Conservation (phyloP, 176 grass and related monocot species). For the Carex scoparia region DNA sequence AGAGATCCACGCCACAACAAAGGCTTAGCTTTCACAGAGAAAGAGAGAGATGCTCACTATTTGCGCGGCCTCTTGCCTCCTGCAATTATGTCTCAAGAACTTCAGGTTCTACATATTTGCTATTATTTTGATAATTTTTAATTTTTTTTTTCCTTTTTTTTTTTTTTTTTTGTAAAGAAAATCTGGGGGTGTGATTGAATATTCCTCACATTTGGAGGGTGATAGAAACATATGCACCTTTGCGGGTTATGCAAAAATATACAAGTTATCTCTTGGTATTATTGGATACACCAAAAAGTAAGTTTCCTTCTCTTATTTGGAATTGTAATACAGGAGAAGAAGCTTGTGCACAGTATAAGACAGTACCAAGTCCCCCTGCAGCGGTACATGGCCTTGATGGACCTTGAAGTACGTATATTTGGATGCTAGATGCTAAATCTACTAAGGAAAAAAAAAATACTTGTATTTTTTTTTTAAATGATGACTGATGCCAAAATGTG, state of each 20-base stretch:
- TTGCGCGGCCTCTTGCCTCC: slow-evolving; percentile 79
- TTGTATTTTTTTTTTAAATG: background rate
- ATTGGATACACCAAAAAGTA: background rate
- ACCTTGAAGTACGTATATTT: slow-evolving; percentile 49
- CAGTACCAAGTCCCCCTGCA: slow-evolving; percentile 64
- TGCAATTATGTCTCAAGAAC: slow-evolving; percentile 54
- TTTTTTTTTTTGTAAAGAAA: background rate
- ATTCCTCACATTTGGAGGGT: background rate
- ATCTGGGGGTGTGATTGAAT: background rate
- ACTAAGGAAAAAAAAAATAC: background rate
- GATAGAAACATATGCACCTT: background rate
- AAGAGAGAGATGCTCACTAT: slow-evolving; percentile 97
- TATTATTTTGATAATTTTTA: background rate
- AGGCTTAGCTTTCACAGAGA: slow-evolving; percentile 71
- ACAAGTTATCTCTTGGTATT: background rate
- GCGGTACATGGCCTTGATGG: slow-evolving; percentile 73
- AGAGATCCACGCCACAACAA: slow-evolving; percentile 86
- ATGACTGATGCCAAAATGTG: background rate
- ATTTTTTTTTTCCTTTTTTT: background rate
- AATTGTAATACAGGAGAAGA: slow-evolving; percentile 60
- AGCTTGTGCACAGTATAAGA: slow-evolving; percentile 69
- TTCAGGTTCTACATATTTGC: slow-evolving; percentile 29
- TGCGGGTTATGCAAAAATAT: background rate
- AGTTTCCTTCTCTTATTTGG: background rate
- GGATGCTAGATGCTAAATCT: background rate